Percentiles rank a stretch among this genome's conserved stretches.
Evolutionary conservation across 1,284 basidiomycete species (phyloP).

Genomic region (Retiboletus flavoniger): DNA sequence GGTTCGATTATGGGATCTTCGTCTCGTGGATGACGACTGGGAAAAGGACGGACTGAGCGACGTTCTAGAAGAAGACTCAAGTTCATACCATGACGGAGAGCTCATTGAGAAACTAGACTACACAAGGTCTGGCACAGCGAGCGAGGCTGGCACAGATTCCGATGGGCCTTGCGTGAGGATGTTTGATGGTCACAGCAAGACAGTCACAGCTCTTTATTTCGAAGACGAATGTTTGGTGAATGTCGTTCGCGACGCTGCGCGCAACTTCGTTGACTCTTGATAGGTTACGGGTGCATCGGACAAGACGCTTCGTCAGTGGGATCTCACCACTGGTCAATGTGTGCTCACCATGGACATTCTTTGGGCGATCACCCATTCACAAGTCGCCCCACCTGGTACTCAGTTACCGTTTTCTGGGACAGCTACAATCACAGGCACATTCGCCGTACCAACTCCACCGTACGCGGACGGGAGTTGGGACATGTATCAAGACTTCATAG

Average conservation of each 20-base stretch:
- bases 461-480: conserved; percentile 91
- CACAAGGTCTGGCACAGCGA: conserved; percentile 35
- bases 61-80: conserved; percentile 58
- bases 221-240: conserved; percentile 89
- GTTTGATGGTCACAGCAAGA: conserved; percentile 90
- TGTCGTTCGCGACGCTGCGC: conserved; percentile 14
- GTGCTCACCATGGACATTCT: conserved; percentile 99
- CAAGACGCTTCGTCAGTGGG: conserved; percentile 98
- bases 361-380: conserved; percentile 96
- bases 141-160: conserved; percentile 34
- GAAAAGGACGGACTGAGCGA: conserved; percentile 56
- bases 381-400: conserved; percentile 45
- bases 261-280: conserved; percentile 11
- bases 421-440: conserved; percentile 61
- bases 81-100: conserved; percentile 34
- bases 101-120: conserved; percentile 37
- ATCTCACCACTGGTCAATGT: conserved; percentile 95
- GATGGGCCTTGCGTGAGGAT: conserved; percentile 67
- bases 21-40: conserved; percentile 76
- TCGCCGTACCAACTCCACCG: conserved; percentile 82
- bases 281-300: conserved; percentile 97
- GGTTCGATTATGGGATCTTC: conserved; percentile 85
- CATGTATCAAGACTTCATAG: conserved; percentile 97
- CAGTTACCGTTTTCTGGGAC: conserved; percentile 52
- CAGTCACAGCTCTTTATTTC: conserved; percentile 92